phyloP scores from a whole-genome alignment of 495 filamentous ascomycete species.

The Cairneyella variabilis region DNA sequence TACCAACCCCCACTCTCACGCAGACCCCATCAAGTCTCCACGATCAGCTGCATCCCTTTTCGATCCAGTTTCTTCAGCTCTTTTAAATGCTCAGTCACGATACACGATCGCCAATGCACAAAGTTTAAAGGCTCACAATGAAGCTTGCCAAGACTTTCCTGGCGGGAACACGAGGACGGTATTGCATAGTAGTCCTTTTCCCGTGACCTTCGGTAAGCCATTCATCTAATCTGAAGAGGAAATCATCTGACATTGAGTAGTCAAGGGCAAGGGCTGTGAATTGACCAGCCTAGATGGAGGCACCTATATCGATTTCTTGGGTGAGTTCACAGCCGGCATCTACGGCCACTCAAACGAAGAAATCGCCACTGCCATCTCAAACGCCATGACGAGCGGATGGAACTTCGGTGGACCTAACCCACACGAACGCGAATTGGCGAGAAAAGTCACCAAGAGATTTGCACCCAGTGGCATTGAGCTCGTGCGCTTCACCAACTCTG shows the following conservation, averaged over 20 bases:
- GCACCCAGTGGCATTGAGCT: slow-evolving; percentile 26
- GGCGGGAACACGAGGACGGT: slow-evolving; percentile 61
- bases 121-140: slow-evolving; percentile 34
- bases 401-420: slow-evolving; percentile 30
- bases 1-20: not conserved
- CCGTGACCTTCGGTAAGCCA: slow-evolving; percentile 32
- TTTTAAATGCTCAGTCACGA: slow-evolving; percentile 1
- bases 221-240: slow-evolving; percentile 8
- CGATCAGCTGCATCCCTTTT: not conserved
- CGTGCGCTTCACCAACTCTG: slow-evolving; percentile 37
- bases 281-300: slow-evolving; percentile 15
- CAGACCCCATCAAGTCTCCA: not conserved
- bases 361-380: slow-evolving; percentile 34
- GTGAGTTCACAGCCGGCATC: slow-evolving; percentile 50
- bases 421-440: slow-evolving; percentile 30
- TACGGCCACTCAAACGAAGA: slow-evolving; percentile 48
- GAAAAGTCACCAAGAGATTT: slow-evolving; percentile 20
- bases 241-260: not conserved
- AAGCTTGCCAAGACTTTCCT: slow-evolving; percentile 41
- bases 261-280: slow-evolving; percentile 11
- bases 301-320: slow-evolving; percentile 44
- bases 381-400: slow-evolving; percentile 27
- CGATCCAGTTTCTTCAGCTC: slow-evolving; percentile 1
- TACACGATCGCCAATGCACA: slow-evolving; percentile 27
- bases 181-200: slow-evolving; percentile 50